A percentile compares a stretch with the other conserved stretches of the same genome.
phyloP scores from a whole-genome alignment of 2,329 filamentous ascomycete species.

The Fusarium guadeloupense region DNA sequence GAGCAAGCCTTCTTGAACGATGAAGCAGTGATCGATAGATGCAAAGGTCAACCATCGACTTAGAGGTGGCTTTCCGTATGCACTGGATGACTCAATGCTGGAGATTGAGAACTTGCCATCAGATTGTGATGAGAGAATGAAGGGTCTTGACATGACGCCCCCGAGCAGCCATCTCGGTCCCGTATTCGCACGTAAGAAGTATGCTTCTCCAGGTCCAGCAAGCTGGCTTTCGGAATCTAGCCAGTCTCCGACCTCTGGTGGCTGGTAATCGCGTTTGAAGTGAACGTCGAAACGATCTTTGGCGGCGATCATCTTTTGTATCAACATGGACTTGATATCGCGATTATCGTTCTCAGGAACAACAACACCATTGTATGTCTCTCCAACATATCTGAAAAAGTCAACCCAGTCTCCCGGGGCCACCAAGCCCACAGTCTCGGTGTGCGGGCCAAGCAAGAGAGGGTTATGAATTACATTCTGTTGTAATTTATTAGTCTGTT shows the following conservation, averaged over 20 bases:
- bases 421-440: slow-evolving; percentile 63
- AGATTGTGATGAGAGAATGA: slow-evolving; percentile 59
- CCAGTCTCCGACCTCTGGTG: slow-evolving; percentile 57
- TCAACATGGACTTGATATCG: slow-evolving; percentile 58
- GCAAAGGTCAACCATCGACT: slow-evolving; percentile 53
- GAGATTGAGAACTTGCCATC: slow-evolving; percentile 62
- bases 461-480: slow-evolving; percentile 64
- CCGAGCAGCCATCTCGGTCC: slow-evolving; percentile 58
- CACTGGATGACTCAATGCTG: slow-evolving; percentile 57
- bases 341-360: slow-evolving; percentile 63
- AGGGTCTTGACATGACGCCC: slow-evolving; percentile 57
- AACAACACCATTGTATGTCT: slow-evolving; percentile 59
- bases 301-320: slow-evolving; percentile 65
- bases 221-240: slow-evolving; percentile 51
- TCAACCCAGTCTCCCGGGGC: slow-evolving; percentile 68
- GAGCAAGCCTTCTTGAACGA: slow-evolving; percentile 57
- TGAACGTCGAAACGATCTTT: slow-evolving; percentile 65
- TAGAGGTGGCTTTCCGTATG: slow-evolving; percentile 50
- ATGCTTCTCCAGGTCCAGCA: slow-evolving; percentile 50
- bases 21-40: slow-evolving; percentile 62
- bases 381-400: slow-evolving; percentile 67
- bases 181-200: slow-evolving; percentile 61
- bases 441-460: slow-evolving; percentile 62
- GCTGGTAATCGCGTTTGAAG: slow-evolving; percentile 58
- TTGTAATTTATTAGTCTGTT: no score